Percentiles rank a stretch among this genome's conserved stretches.
Conservation (phyloP, 2,329 filamentous ascomycete species). For the Boeremia lycopersici region DNA sequence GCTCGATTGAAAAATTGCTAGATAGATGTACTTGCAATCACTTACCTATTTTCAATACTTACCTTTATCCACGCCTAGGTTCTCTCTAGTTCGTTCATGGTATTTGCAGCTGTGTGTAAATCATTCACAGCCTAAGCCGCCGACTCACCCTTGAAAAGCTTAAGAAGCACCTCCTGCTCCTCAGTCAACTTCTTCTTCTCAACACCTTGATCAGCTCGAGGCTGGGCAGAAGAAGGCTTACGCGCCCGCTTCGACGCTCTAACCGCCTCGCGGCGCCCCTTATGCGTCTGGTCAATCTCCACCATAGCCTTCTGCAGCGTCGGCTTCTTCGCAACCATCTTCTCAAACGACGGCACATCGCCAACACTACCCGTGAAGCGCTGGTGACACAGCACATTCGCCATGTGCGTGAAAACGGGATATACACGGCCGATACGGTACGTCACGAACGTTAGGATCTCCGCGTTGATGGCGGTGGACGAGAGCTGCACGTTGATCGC, state of each 20-base stretch:
- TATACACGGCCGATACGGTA: background rate
- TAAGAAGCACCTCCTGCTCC: background rate
- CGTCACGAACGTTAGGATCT: background rate
- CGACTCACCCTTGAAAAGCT: background rate
- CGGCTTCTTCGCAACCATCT: background rate
- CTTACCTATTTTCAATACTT: background rate
- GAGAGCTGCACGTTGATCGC: background rate
- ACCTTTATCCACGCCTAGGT: background rate
- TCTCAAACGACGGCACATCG: background rate
- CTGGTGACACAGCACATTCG: slow-evolving; percentile 1
- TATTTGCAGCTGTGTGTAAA: no score
- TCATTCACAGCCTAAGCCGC: no score
- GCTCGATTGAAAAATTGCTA: background rate
- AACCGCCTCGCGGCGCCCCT: background rate
- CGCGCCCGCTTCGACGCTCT: background rate
- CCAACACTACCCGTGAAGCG: background rate
- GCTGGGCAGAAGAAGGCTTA: background rate
- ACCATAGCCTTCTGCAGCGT: background rate
- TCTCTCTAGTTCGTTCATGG: background rate
- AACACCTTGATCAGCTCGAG: background rate
- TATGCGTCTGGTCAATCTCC: slow-evolving; percentile 4
- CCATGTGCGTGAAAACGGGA: background rate
- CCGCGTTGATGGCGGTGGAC: background rate
- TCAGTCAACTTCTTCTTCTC: background rate
- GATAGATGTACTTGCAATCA: background rate